Base-by-base conservation (phyloP, 2,329 filamentous ascomycete genomes). In the Thielaviopsis euricoi region DNA sequence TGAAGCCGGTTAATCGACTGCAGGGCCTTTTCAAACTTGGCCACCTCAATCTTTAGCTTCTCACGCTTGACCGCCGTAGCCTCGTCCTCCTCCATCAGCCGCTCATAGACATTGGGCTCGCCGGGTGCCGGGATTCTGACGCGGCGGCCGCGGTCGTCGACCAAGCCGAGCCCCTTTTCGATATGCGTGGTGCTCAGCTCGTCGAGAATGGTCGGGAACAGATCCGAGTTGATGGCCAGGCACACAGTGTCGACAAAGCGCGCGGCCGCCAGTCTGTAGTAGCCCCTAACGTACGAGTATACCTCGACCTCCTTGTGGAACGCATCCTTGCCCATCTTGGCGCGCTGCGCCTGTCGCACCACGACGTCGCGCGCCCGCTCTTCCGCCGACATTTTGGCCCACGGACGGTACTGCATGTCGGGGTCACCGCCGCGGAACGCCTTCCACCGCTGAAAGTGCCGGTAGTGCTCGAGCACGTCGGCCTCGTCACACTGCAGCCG, bases 231-330 rank as follows among this genome's bases (percentile, higher is more conserved):
- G 57, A 79, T 67, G 53, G 74, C 70, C 23, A 78, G 71, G 1
- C 73, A 69, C 6, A 74, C 70, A 1, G 70, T 67, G 58, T 89
- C 85, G 0, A 81, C 74, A 63, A 88, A 85, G 1, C 85, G 77
- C 37, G 75, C 70, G 0, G 80, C 77, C 0, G 86, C 84, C 4
- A 84, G 77, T 52, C 79, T 74, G 65, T 89, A 89, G 66, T 89
- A 89, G 0, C 78, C 83, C 0, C 83, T 73, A 51, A 87, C 75
- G 3, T 81, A 80, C 0, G 81, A 75, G 0, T 85, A 77, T 0
- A 85, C 78, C 9, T 76, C 72, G 0, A 89, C 67, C 64, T 88
- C 85, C 0, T 70, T 68, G 1, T 72, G 66, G 62, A 80, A 88
- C 0, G 74, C 71, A 63, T 89, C 85, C 0, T 71, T 66, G 0